Evolutionary conservation across 1,284 basidiomycete species (phyloP).

Genomic region (Papiliotrema terrestris): DNA sequence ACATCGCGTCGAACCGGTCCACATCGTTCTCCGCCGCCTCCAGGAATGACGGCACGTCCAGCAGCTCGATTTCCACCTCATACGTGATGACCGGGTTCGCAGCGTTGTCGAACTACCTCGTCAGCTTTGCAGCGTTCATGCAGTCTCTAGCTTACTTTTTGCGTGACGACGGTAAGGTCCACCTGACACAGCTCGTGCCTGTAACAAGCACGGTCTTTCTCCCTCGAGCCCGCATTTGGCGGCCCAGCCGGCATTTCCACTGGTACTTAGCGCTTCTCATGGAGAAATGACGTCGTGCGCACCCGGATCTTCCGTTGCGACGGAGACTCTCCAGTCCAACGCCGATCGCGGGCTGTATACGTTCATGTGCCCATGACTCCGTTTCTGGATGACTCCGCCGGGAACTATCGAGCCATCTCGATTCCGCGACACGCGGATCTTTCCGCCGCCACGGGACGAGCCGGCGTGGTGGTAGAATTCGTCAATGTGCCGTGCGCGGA

Average conservation of each 20-base stretch:
- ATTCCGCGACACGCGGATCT: slow-evolving; percentile 80
- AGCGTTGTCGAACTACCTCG: not conserved
- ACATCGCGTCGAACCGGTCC: slow-evolving; percentile 51
- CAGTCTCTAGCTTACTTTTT: slow-evolving; percentile 24
- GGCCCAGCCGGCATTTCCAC: slow-evolving; percentile 42
- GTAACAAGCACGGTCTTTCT: slow-evolving; percentile 90
- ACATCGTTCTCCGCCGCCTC: slow-evolving; percentile 49
- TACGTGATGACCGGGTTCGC: slow-evolving; percentile 35
- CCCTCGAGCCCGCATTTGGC: slow-evolving; percentile 57
- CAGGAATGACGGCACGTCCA: slow-evolving; percentile 52
- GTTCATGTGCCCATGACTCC: slow-evolving; percentile 81
- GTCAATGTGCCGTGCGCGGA: slow-evolving; percentile 76
- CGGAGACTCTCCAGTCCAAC: slow-evolving; percentile 89
- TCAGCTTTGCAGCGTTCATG: not conserved
- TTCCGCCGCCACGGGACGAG: slow-evolving; percentile 41
- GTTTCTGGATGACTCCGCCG: slow-evolving; percentile 64
- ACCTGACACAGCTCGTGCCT: slow-evolving; percentile 86
- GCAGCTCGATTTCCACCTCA: slow-evolving; percentile 59
- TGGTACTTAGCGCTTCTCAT: not conserved
- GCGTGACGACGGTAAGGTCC: slow-evolving; percentile 86
- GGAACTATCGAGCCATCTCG: slow-evolving; percentile 65
- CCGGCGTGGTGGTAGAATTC: slow-evolving; percentile 61
- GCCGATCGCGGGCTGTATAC: slow-evolving; percentile 74
- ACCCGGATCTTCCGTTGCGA: slow-evolving; percentile 70
- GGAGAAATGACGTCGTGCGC: slow-evolving; percentile 8